Evolutionary conservation across 1,139 yeast species (phyloP).

Genomic region (Magnusiomyces paraingens): DNA sequence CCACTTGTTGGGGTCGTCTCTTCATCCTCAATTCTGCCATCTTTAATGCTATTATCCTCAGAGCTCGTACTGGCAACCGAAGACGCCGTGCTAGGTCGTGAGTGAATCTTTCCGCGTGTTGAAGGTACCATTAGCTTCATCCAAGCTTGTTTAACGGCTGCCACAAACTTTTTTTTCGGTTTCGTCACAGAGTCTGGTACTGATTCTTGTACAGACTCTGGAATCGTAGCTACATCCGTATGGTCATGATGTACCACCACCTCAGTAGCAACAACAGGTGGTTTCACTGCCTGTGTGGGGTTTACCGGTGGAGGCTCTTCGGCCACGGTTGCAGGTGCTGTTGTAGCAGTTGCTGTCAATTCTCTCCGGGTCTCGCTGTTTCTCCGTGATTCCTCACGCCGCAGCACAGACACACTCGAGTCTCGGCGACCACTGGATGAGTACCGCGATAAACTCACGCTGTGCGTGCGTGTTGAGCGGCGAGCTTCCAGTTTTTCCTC

Average conservation of each 20-base stretch:
- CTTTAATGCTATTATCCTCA: too few relatives aligned
- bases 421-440: slow-evolving; percentile 27
- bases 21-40: background rate
- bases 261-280: too few relatives aligned
- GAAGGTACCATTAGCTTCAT: slow-evolving; percentile 9
- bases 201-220: background rate
- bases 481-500: slow-evolving; percentile 44
- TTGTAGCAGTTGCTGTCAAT: background rate
- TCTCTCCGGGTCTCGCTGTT: background rate
- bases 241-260: too few relatives aligned
- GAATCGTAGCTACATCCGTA: too few relatives aligned
- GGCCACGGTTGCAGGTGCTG: background rate
- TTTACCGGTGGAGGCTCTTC: background rate
- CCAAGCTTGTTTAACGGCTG: slow-evolving; percentile 11
- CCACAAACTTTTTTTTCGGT: slow-evolving; percentile 6
- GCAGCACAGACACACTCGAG: slow-evolving; percentile 32
- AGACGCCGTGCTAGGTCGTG: too few relatives aligned
- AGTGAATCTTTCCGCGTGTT: background rate
- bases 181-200: slow-evolving; percentile 5
- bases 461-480: slow-evolving; percentile 11
- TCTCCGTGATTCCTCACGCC: slow-evolving; percentile 2
- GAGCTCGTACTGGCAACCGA: too few relatives aligned
- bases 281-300: too few relatives aligned
- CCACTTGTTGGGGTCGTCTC: too few relatives aligned
- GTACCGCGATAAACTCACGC: slow-evolving; percentile 20